Conservation (phyloP, 805 yeast genomes). For the Candida xyloterini region DNA sequence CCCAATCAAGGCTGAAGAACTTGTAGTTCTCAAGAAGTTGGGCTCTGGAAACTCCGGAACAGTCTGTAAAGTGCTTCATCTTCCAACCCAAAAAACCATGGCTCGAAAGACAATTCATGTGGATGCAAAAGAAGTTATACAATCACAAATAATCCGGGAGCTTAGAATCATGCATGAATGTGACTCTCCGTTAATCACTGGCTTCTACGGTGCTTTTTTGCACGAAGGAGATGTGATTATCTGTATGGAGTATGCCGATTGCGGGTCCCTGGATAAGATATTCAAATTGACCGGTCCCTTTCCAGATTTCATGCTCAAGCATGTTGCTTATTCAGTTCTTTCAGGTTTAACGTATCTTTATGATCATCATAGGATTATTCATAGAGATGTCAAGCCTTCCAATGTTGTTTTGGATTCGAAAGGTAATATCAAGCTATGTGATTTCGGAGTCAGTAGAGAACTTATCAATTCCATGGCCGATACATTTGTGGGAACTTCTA, state of each 20-base stretch:
- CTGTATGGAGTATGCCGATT: constrained; percentile 95
- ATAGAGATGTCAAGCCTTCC: constrained; percentile 94
- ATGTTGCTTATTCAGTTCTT: constrained; percentile 71
- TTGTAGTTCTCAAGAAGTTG: constrained; percentile 68
- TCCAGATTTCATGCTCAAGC: constrained; percentile 66
- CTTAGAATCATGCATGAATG: constrained; percentile 89
- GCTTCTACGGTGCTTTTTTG: constrained; percentile 87
- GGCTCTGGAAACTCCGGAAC: constrained; percentile 96
- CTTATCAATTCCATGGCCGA: constrained; percentile 92
- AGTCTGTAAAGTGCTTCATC: constrained; percentile 82
- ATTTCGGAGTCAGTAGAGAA: constrained; percentile 94
- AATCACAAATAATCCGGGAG: constrained; percentile 84
- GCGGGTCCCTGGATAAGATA: constrained; percentile 87
- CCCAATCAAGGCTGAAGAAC: constrained; percentile 58
- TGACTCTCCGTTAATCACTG: constrained; percentile 75
- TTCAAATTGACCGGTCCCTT: constrained; percentile 58
- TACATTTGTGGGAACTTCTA: constrained; percentile 96
- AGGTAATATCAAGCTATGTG: constrained; percentile 90
- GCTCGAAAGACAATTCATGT: constrained; percentile 87
- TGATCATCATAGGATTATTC: constrained; percentile 82
- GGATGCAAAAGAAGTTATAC: constrained; percentile 74
- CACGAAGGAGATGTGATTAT: constrained; percentile 74
- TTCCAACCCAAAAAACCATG: constrained; percentile 84
- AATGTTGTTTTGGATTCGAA: constrained; percentile 83
- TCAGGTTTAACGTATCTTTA: constrained; percentile 82